Evolutionary conservation across 495 filamentous ascomycete genomes (phyloP).

Genomic region (Mycothermus thermophilus): DNA sequence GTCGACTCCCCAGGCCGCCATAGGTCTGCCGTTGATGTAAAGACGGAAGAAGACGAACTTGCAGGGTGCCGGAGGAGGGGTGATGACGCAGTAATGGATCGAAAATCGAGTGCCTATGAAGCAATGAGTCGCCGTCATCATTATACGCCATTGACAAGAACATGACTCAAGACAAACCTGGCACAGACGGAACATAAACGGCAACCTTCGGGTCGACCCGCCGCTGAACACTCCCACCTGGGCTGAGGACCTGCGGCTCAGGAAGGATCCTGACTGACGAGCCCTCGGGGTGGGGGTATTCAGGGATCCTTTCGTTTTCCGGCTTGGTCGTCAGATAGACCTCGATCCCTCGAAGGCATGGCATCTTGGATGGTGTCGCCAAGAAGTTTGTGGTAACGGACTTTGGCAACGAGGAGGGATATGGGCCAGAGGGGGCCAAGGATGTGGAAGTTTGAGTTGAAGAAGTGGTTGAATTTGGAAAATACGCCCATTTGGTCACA

Average conservation of each 20-base stretch:
- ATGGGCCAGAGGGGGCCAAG: no score
- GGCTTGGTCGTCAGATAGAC: slow-evolving; percentile 23
- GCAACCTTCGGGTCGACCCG: slow-evolving; percentile 28
- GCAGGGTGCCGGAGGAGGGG: slow-evolving; percentile 15
- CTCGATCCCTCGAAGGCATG: slow-evolving; percentile 33
- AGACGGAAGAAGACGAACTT: slow-evolving; percentile 37
- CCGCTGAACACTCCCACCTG: slow-evolving; percentile 9
- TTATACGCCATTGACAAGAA: no score
- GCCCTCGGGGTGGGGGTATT: slow-evolving; percentile 39
- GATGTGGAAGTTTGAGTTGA: no score
- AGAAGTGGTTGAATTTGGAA: no score
- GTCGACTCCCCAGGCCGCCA: slow-evolving; percentile 36
- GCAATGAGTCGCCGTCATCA: background rate
- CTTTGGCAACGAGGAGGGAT: background rate
- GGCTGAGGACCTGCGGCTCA: slow-evolving; percentile 3
- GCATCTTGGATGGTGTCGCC: slow-evolving; percentile 23
- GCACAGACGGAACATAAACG: slow-evolving; percentile 36
- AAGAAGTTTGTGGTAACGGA: background rate
- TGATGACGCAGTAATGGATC: slow-evolving; percentile 27
- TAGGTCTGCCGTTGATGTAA: slow-evolving; percentile 34
- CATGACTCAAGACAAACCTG: slow-evolving; percentile 21
- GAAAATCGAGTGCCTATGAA: slow-evolving; percentile 31
- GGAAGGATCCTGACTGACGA: slow-evolving; percentile 24
- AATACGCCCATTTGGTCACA: no score
- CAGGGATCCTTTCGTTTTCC: slow-evolving; percentile 22